Evolutionary conservation across 352 stramenopile species (phyloP).

Genomic region (Phytophthora kernoviae): DNA sequence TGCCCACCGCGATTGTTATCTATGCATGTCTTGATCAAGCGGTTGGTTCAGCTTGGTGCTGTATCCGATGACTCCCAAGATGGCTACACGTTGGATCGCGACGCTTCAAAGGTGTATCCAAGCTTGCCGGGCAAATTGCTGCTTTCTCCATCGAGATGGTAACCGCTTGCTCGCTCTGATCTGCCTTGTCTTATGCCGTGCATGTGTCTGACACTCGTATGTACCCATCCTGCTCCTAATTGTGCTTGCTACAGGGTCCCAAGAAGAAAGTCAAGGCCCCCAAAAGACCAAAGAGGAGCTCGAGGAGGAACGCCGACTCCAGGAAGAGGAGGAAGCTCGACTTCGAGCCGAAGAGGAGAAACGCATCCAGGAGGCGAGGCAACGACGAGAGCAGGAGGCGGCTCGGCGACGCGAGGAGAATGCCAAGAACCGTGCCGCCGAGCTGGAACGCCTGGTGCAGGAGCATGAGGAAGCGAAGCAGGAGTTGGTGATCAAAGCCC

Average conservation of each 20-base stretch:
- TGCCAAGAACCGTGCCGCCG: slow-evolving; percentile 62
- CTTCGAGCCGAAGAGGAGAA: slow-evolving; percentile 71
- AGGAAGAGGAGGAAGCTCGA: slow-evolving; percentile 76
- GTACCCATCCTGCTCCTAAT: too few species aligned
- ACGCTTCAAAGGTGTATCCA: too few species aligned
- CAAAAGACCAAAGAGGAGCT: slow-evolving; percentile 87
- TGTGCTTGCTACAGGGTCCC: slow-evolving; percentile 40
- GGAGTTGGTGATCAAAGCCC: slow-evolving; percentile 62
- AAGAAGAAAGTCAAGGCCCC: slow-evolving; percentile 83
- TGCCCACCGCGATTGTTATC: too few species aligned
- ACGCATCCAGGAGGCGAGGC: slow-evolving; percentile 70
- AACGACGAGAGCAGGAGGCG: slow-evolving; percentile 59
- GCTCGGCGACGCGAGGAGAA: slow-evolving; percentile 65
- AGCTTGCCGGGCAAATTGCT: too few species aligned
- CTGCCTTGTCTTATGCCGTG: background rate
- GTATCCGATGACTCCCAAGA: too few species aligned
- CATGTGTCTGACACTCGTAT: background rate
- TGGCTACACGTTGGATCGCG: too few species aligned
- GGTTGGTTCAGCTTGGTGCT: too few species aligned
- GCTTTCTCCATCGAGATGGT: too few species aligned
- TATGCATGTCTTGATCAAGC: too few species aligned
- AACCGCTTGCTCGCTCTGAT: too few species aligned
- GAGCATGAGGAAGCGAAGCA: slow-evolving; percentile 60
- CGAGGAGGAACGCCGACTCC: slow-evolving; percentile 70
- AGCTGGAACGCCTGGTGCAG: slow-evolving; percentile 59